These are phyloP conservation scores for Phanerochaete sordida DNA, from an alignment of 768 basidiomycete genomes.

Conservation along the genomic window DNA sequence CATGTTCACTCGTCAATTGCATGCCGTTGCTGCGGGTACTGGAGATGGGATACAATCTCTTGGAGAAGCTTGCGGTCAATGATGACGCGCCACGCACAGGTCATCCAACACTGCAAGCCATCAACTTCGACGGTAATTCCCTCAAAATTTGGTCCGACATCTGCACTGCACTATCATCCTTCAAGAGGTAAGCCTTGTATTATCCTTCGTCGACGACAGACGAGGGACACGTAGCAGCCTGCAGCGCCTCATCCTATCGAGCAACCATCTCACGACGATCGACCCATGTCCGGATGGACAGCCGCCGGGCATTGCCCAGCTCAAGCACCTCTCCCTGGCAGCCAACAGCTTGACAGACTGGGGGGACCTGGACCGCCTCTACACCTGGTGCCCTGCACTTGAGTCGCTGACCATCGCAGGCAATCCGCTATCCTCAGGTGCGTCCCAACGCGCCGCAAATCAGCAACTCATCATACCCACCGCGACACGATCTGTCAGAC, in stretches of 20 bases:
- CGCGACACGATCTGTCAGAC: not conserved
- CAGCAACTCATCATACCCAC: not conserved
- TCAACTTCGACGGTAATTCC: slow-evolving; percentile 73
- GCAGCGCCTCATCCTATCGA: slow-evolving; percentile 60
- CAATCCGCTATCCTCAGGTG: slow-evolving; percentile 64
- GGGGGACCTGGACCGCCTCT: slow-evolving; percentile 61
- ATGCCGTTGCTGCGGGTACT: slow-evolving; percentile 55
- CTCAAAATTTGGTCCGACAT: slow-evolving; percentile 54
- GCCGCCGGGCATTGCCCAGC: slow-evolving; percentile 23
- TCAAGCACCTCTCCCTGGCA: slow-evolving; percentile 63
- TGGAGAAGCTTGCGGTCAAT: slow-evolving; percentile 32
- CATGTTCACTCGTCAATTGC: slow-evolving; percentile 42
- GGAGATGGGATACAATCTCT: slow-evolving; percentile 70
- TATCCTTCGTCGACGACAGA: not conserved
- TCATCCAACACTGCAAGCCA: slow-evolving; percentile 32
- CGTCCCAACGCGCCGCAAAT: not conserved
- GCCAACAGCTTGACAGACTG: slow-evolving; percentile 56
- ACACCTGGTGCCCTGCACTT: slow-evolving; percentile 66
- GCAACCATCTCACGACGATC: slow-evolving; percentile 54
- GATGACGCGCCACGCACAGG: not conserved
- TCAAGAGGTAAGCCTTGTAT: slow-evolving; percentile 37
- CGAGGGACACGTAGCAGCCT: slow-evolving; percentile 39
- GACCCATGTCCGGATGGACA: not conserved
- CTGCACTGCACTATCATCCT: slow-evolving; percentile 39
- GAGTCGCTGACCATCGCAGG: slow-evolving; percentile 55